Evolutionary conservation across 2,329 filamentous ascomycete species (phyloP).

Genomic region (Claviceps africana): DNA sequence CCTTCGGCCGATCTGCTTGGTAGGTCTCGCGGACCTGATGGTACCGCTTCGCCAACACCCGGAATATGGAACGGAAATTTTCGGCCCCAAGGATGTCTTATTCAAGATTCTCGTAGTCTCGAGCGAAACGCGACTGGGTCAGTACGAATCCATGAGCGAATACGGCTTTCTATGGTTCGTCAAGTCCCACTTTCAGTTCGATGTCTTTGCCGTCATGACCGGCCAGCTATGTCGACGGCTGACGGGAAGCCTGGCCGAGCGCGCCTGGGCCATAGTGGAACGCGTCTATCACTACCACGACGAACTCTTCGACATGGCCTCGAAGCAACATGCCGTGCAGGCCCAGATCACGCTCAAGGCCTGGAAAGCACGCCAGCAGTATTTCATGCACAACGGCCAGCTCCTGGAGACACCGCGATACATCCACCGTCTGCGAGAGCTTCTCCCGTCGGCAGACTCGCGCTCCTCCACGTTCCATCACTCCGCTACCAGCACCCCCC

Average conservation of each 20-base stretch:
- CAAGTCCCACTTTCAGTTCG: conserved; percentile 39
- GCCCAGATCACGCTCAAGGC: conserved; percentile 36
- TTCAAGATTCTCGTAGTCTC: conserved; percentile 39
- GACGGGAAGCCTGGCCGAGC: conserved; percentile 35
- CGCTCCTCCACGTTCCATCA: conserved; percentile 15
- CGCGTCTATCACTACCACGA: conserved; percentile 33
- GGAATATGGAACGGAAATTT: conserved; percentile 36
- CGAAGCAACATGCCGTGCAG: conserved; percentile 29
- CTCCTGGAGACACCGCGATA: conserved; percentile 29
- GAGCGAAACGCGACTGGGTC: conserved; percentile 31
- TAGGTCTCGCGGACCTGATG: conserved; percentile 35
- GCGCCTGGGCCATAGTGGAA: conserved; percentile 36
- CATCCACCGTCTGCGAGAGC: conserved; percentile 29
- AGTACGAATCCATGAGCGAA: conserved; percentile 28
- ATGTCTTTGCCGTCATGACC: conserved; percentile 40
- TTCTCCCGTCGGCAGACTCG: conserved; percentile 26
- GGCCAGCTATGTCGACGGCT: conserved; percentile 37
- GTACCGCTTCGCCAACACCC: conserved; percentile 31
- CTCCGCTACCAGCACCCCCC: conserved; percentile 5
- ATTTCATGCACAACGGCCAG: conserved; percentile 23
- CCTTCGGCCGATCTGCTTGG: conserved; percentile 31
- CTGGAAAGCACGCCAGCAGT: conserved; percentile 36
- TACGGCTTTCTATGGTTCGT: conserved; percentile 42
- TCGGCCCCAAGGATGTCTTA: conserved; percentile 35
- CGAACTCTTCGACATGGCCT: conserved; percentile 35